Evolutionary conservation across 768 basidiomycete species (phyloP).

Genomic region (Tubosaeta sp.): DNA sequence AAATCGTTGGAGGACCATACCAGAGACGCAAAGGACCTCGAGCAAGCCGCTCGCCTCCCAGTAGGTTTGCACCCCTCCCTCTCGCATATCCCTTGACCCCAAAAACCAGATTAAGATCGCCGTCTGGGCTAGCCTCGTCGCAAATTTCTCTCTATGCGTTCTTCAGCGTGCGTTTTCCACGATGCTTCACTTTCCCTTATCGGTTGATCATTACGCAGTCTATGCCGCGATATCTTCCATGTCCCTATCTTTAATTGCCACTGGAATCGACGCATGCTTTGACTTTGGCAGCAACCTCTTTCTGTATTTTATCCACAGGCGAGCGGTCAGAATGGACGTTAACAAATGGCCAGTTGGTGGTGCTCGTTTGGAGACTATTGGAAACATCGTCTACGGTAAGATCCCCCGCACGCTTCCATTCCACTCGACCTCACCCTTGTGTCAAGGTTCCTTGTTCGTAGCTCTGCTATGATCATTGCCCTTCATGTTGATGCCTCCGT

Average conservation of each 20-base stretch:
- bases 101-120: conserved; percentile 76
- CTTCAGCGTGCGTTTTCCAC: conserved; percentile 51
- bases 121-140: conserved; percentile 74
- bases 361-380: conserved; percentile 84
- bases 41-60: conserved; percentile 60
- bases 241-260: conserved; percentile 85
- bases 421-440: conserved; percentile 2
- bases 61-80: conserved; percentile 38
- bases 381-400: conserved; percentile 80
- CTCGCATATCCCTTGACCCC: neutral
- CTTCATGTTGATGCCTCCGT: conserved; percentile 3
- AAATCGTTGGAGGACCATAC: conserved; percentile 91
- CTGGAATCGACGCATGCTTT: conserved; percentile 83
- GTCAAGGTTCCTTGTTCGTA: conserved; percentile 45
- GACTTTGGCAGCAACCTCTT: conserved; percentile 82
- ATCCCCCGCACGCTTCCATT: neutral
- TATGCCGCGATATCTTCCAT: conserved; percentile 86
- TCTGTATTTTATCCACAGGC: conserved; percentile 74
- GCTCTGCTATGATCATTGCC: neutral
- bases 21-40: conserved; percentile 69
- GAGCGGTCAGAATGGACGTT: conserved; percentile 63
- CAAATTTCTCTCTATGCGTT: conserved; percentile 69
- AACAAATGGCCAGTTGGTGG: conserved; percentile 94
- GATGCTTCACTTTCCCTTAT: neutral
- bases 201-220: conserved; percentile 42